A percentile compares a stretch with the other conserved stretches of the same genome.
Evolutionary conservation across 257 asterid species (phyloP).

Genomic region (Perilla frutescens): DNA sequence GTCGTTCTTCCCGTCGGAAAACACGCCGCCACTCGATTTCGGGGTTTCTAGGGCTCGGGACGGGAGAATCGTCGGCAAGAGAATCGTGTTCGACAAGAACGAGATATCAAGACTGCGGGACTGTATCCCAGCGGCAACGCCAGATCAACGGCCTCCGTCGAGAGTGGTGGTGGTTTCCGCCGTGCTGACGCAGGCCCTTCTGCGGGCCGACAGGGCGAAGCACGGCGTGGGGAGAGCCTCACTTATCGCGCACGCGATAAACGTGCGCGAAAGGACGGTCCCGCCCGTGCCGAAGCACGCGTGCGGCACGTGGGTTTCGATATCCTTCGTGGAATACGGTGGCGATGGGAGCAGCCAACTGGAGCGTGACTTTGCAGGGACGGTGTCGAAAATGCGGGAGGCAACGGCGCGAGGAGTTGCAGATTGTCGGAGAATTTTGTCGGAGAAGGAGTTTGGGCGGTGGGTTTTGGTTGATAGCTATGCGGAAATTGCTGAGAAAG

Average conservation of each 20-base stretch:
- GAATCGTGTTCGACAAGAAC: slow-evolving; percentile 24
- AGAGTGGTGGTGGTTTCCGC: slow-evolving; percentile 34
- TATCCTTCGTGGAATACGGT: background rate
- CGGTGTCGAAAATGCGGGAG: slow-evolving; percentile 18
- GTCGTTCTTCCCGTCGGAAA: slow-evolving; percentile 13
- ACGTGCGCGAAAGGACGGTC: slow-evolving; percentile 18
- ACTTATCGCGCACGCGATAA: background rate
- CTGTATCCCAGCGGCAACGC: no score
- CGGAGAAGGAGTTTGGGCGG: slow-evolving; percentile 25
- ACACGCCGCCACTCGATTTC: background rate
- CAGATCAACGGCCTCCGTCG: background rate
- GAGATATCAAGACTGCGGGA: slow-evolving; percentile 19
- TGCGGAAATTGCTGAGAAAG: slow-evolving; percentile 9
- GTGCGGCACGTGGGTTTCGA: slow-evolving; percentile 33
- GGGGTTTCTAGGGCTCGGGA: background rate
- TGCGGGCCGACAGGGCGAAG: slow-evolving; percentile 19
- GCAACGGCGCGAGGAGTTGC: slow-evolving; percentile 4
- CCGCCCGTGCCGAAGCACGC: slow-evolving; percentile 23
- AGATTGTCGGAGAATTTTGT: slow-evolving; percentile 27
- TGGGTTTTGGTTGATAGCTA: slow-evolving; percentile 25
- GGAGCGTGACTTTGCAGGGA: background rate
- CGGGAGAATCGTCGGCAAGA: background rate
- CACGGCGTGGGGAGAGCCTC: background rate
- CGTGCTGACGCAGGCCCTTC: slow-evolving; percentile 12
- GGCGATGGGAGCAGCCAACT: background rate